Evolutionary conservation across 805 yeast genomes (phyloP), one percentile per base, ranked within the genome.

Genomic region (Wickerhamomyces xylosicus): DNA sequence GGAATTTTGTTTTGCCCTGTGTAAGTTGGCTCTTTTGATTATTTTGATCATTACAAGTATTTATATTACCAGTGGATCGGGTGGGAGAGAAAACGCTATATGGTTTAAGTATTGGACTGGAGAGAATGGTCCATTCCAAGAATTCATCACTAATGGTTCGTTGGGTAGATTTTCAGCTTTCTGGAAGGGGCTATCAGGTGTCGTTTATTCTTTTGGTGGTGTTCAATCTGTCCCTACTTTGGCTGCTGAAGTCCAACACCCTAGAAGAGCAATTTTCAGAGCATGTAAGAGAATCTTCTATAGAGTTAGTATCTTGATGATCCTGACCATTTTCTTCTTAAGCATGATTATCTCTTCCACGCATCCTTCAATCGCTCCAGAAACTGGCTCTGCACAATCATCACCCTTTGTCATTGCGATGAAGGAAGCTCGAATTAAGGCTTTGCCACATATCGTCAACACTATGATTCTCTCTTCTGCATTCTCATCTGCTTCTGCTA

Each of bases 61-160:
- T 50, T 66, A 72, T 33, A 71, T 77, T 39, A 74, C 77, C 39
- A 70, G 73, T 48, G 83, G 83, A 37, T 82, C 83, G 41, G 79
- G 72, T 27, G 82, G 83, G 40, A 58, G 49, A 18, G 38, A 52
- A 49, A 37, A 52, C 39, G 58, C 47, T 56, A 67, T 43, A 61
- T 55, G 57, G 3, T 61, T 62, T 47, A 57, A 54, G 47, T 64
- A 57, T 42, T 63, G 66, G 66, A 46, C 36, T 27, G 34, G 48
- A 34, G 51, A 51, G 19, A 47, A 47, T 10, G 54, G 52, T 47
- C 62, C 39, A 19, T 44, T 60, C 29, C 57, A 56, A 4, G 57
- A 57, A 39, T 45, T 42, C 33, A 5, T 48, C 41, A 45, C 48
- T 10, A 59, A 65, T 4, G 56, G 56, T 10, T 52, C 50, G 2